Conservation (phyloP, 257 asterid genomes). For the Jacaranda mimosifolia region DNA sequence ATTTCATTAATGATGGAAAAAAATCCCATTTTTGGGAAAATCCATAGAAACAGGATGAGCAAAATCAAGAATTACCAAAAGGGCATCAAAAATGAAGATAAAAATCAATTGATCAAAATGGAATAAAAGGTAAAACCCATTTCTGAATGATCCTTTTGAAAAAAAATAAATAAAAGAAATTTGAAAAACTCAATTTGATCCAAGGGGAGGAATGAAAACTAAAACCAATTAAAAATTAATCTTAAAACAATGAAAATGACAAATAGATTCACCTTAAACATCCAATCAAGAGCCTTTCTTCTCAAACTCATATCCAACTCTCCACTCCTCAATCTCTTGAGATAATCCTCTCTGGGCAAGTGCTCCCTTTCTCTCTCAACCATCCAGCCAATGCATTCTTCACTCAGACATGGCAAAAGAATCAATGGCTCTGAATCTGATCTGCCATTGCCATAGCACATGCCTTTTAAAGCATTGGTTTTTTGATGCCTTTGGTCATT, state of each 20-base stretch:
- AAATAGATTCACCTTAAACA: slow-evolving; percentile 63
- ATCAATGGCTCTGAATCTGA: slow-evolving; percentile 52
- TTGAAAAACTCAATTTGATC: slow-evolving; percentile 17
- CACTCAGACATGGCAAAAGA: slow-evolving; percentile 51
- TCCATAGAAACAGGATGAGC: slow-evolving; percentile 11
- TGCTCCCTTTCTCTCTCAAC: slow-evolving; percentile 59
- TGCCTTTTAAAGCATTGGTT: slow-evolving; percentile 40
- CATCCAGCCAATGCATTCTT: slow-evolving; percentile 62
- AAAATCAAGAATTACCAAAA: slow-evolving; percentile 15
- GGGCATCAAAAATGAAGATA: slow-evolving; percentile 9
- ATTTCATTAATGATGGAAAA: slow-evolving; percentile 21
- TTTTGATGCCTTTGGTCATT: slow-evolving; percentile 38
- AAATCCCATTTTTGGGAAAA: slow-evolving; percentile 27
- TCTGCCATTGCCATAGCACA: slow-evolving; percentile 46
- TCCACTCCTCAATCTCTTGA: slow-evolving; percentile 74
- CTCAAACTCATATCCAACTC: slow-evolving; percentile 69
- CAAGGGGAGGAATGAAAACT: neutral
- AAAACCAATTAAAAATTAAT: slow-evolving; percentile 6
- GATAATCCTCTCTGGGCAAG: slow-evolving; percentile 70
- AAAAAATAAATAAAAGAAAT: neutral
- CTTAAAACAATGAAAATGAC: slow-evolving; percentile 12
- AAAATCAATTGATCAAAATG: slow-evolving; percentile 18
- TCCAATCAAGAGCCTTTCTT: slow-evolving; percentile 81
- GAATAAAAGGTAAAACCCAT: slow-evolving; percentile 11
- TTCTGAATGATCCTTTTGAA: neutral